These are phyloP conservation scores for Claviceps purpurea DNA, from an alignment of 2,329 filamentous ascomycete genomes.

Conservation along the genomic window DNA sequence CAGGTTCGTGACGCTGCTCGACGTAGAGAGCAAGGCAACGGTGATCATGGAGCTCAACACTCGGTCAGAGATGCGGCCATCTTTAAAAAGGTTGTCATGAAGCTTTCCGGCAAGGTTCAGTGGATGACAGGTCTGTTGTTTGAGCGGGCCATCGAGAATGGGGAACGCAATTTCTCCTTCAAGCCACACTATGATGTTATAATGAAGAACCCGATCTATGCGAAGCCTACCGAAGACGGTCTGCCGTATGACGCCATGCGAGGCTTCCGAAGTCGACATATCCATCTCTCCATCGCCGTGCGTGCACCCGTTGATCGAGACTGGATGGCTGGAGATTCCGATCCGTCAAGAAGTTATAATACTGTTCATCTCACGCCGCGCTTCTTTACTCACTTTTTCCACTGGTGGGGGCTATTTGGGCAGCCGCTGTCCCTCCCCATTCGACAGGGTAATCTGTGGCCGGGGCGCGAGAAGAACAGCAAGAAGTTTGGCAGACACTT, in stretches of 20 bases:
- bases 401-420: constrained; percentile 95
- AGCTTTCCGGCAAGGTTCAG: constrained; percentile 88
- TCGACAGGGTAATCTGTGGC: constrained; percentile 83
- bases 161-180: constrained; percentile 72
- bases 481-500: constrained; percentile 97
- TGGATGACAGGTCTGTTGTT: constrained; percentile 89
- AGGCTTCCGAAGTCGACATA: constrained; percentile 93
- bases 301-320: constrained; percentile 76
- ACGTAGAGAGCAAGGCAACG: constrained; percentile 40
- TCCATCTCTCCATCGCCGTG: constrained; percentile 87
- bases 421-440: constrained; percentile 90
- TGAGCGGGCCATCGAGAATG: constrained; percentile 64
- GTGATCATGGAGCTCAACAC: constrained; percentile 42
- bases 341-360: constrained; percentile 84
- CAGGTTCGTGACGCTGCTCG: constrained; percentile 58
- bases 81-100: constrained; percentile 99
- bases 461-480: constrained; percentile 85
- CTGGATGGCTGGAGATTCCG: constrained; percentile 64
- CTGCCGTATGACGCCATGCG: constrained; percentile 78
- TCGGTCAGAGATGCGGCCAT: constrained; percentile 59
- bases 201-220: constrained; percentile 65
- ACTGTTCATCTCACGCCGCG: constrained; percentile 86
- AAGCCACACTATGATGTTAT: constrained; percentile 85
- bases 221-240: constrained; percentile 42
- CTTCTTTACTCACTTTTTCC: constrained; percentile 97